phyloP scores from a whole-genome alignment of 345 rosid genomes.

The Psidium friedrichsthalianum region DNA sequence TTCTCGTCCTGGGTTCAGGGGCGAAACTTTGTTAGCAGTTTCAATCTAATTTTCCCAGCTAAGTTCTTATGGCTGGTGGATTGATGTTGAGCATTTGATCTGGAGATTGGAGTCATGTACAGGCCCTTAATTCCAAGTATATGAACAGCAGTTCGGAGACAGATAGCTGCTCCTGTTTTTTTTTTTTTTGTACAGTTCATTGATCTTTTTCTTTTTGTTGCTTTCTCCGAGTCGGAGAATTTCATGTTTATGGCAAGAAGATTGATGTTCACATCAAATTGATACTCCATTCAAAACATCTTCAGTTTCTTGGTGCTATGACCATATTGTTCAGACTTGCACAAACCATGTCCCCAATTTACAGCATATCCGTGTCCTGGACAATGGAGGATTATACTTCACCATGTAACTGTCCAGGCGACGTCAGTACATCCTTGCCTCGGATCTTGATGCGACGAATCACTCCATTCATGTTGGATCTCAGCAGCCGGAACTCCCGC shows the following conservation, averaged over 20 bases:
- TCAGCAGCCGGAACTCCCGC: background rate
- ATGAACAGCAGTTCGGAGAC: background rate
- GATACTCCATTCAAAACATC: background rate
- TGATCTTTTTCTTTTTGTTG: background rate
- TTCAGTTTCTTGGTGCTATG: background rate
- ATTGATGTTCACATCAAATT: background rate
- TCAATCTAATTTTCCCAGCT: background rate
- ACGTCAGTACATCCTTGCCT: too few species aligned
- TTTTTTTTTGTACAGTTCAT: background rate
- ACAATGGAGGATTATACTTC: background rate
- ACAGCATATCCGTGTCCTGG: background rate
- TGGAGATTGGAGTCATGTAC: background rate
- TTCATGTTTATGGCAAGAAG: background rate
- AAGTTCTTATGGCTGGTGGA: background rate
- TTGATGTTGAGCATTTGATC: background rate
- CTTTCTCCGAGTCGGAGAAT: background rate
- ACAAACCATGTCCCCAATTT: background rate
- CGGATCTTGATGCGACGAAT: background rate
- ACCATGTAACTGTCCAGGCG: background rate
- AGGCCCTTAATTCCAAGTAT: background rate
- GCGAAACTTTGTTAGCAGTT: background rate
- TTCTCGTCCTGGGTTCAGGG: background rate
- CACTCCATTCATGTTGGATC: background rate
- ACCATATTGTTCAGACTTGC: background rate
- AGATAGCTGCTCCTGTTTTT: background rate